phyloP scores from a whole-genome alignment of 2,329 filamentous ascomycete genomes.

The Epicoccum sorghinum region DNA sequence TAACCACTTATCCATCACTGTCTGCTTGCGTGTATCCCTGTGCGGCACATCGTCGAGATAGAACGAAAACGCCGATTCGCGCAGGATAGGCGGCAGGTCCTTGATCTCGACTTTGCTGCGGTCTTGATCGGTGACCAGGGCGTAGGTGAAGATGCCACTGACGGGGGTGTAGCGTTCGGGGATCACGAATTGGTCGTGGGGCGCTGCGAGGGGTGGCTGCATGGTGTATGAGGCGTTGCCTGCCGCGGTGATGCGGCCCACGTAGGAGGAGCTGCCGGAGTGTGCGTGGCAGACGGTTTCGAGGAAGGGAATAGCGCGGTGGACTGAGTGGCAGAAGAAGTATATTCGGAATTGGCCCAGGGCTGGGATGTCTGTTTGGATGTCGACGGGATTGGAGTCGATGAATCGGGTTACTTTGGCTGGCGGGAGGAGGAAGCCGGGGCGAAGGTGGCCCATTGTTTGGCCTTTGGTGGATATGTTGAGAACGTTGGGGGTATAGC shows the following conservation, averaged over 20 bases:
- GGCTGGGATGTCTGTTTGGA: slow-evolving; percentile 79
- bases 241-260: slow-evolving; percentile 64
- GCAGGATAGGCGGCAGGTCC: slow-evolving; percentile 66
- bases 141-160: slow-evolving; percentile 72
- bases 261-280: slow-evolving; percentile 58
- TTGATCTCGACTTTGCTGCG: slow-evolving; percentile 69
- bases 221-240: slow-evolving; percentile 67
- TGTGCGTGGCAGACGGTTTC: slow-evolving; percentile 64
- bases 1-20: slow-evolving; percentile 73
- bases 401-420: slow-evolving; percentile 75
- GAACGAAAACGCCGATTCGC: slow-evolving; percentile 72
- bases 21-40: slow-evolving; percentile 57
- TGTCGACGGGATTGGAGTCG: slow-evolving; percentile 77
- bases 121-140: slow-evolving; percentile 66
- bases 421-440: slow-evolving; percentile 62
- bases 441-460: slow-evolving; percentile 53
- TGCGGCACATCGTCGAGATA: slow-evolving; percentile 71
- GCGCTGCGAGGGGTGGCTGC: slow-evolving; percentile 62
- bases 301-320: slow-evolving; percentile 62
- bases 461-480: slow-evolving; percentile 63
- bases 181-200: slow-evolving; percentile 69
- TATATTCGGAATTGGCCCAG: slow-evolving; percentile 79
- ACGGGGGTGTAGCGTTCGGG: slow-evolving; percentile 72
- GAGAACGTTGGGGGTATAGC: slow-evolving; percentile 68
- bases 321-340: slow-evolving; percentile 70